Evolutionary conservation across 192 early-diverging fungal species (phyloP), one percentile per base, ranked within the genome.

Genomic region (Ambispora gerdemannii): DNA sequence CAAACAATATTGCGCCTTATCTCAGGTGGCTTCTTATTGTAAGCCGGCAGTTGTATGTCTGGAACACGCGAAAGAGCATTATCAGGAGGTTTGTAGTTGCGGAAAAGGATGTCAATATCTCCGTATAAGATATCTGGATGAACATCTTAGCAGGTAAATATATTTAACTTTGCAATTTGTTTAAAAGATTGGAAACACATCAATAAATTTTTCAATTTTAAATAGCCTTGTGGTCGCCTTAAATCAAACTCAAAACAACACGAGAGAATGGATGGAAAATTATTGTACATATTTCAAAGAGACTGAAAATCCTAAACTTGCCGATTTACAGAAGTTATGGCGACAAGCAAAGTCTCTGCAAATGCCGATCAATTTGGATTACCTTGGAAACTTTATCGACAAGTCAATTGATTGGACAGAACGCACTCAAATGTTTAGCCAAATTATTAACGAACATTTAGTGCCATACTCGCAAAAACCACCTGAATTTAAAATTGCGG

Each of bases 1-100:
- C 77, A 91, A 92, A 74, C 74, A 84, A 4, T 93, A 87, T 67
- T 80, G 85, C 43, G 91, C 86, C 68, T 76, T 93, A 15, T 92
- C 90, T 0, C 84, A 86, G 10, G 75, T 93, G 22, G 73, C 76
- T 2, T 89, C 88, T 63, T 71, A 55, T 49, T 89, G 87, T 76
- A 81, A 83, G 22, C 70, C 82, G 31, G 87, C 87, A 68, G 82
- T 92, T 36, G 74, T 78, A 11, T 94, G 92, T 53, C 70, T 87
- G 19, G 76, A 80, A 2, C 93, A 93, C 67, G 78, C 80, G 20
- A 62, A 72, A n/a, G 78, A 85, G 67, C 56, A 64, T 60, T 74
- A 72, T 71, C 32, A 22, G 22, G 27, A 75, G 72, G 63, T 82
- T 24, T 82, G 83, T 49, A 64, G 60, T 28, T 84, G 83, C 55